A percentile compares a stretch with the other conserved stretches of the same genome.
phyloP scores from a whole-genome alignment of 176 grass and related monocot species.

The Pharus latifolius region DNA sequence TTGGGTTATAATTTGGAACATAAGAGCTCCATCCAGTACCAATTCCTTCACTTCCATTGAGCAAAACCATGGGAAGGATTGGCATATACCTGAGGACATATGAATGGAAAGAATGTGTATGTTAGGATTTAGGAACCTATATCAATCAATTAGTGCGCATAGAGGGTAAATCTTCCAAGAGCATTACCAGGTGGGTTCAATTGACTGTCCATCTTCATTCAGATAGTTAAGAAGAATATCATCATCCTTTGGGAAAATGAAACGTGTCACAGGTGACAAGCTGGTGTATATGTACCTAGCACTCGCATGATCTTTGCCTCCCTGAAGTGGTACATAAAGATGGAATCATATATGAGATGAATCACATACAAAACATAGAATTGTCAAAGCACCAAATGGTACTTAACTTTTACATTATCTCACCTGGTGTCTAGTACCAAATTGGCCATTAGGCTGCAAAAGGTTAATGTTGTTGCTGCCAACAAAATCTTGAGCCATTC shows the following conservation, averaged over 20 bases:
- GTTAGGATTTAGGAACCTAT: background rate
- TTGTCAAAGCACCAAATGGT: background rate
- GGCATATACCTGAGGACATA: slow-evolving; percentile 63
- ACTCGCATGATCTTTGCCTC: slow-evolving; percentile 87
- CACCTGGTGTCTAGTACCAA: slow-evolving; percentile 62
- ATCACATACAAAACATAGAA: background rate
- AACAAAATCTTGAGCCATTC: slow-evolving; percentile 96
- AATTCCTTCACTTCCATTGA: slow-evolving; percentile 96
- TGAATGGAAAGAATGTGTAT: background rate
- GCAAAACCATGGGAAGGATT: slow-evolving; percentile 77
- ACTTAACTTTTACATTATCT: background rate
- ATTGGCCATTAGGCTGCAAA: slow-evolving; percentile 64
- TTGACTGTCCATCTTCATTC: slow-evolving; percentile 76
- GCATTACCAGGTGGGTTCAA: slow-evolving; percentile 81
- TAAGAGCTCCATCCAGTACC: slow-evolving; percentile 85
- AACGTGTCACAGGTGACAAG: slow-evolving; percentile 38
- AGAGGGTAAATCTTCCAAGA: background rate
- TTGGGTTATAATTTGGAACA: slow-evolving; percentile 89
- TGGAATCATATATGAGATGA: background rate
- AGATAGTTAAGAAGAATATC: slow-evolving; percentile 76
- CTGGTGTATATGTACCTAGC: slow-evolving; percentile 65
- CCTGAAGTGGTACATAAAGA: slow-evolving; percentile 29
- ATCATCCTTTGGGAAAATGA: slow-evolving; percentile 80
- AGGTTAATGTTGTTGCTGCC: slow-evolving; percentile 91
- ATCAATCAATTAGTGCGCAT: background rate